Evolutionary conservation across 2,329 filamentous ascomycete genomes (phyloP).

Genomic region (Massarina eburnea): DNA sequence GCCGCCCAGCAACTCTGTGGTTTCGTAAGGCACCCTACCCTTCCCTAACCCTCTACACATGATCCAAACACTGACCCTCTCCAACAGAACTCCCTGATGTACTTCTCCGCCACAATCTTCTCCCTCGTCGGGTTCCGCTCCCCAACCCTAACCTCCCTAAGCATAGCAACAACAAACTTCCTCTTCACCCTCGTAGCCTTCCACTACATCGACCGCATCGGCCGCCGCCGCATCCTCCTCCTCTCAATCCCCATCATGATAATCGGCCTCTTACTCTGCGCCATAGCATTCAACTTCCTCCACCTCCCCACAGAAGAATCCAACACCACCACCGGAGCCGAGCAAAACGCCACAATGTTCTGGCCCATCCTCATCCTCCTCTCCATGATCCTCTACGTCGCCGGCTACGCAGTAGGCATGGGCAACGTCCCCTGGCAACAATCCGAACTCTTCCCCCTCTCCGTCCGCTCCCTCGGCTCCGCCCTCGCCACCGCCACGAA

Average conservation of each 20-base stretch:
- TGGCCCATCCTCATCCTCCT: constrained; percentile 61
- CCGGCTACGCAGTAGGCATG: constrained; percentile 81
- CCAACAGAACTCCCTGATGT: constrained; percentile 50
- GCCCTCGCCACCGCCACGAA: constrained; percentile 78
- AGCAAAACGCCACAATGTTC: neutral
- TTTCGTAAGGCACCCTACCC: constrained; percentile 34
- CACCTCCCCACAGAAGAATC: constrained; percentile 45
- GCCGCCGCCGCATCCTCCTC: constrained; percentile 65
- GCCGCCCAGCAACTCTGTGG: constrained; percentile 84
- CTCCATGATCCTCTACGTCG: constrained; percentile 81
- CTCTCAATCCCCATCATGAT: constrained; percentile 85
- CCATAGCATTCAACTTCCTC: constrained; percentile 70
- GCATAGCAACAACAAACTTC: constrained; percentile 51
- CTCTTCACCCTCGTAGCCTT: constrained; percentile 50
- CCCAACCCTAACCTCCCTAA: constrained; percentile 49
- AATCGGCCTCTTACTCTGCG: constrained; percentile 68
- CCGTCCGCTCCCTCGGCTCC: constrained; percentile 71
- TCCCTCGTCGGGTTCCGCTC: constrained; percentile 48
- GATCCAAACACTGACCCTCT: too few relatives aligned
- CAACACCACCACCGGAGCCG: constrained; percentile 6
- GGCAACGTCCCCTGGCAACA: constrained; percentile 97
- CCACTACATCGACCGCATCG: constrained; percentile 47
- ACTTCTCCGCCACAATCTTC: constrained; percentile 53
- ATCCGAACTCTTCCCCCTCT: constrained; percentile 81
- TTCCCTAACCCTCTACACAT: too few relatives aligned